Evolutionary conservation across 345 rosid species (phyloP), one percentile per base, ranked within the genome.

Genomic region (Bruguiera gymnorhiza): DNA sequence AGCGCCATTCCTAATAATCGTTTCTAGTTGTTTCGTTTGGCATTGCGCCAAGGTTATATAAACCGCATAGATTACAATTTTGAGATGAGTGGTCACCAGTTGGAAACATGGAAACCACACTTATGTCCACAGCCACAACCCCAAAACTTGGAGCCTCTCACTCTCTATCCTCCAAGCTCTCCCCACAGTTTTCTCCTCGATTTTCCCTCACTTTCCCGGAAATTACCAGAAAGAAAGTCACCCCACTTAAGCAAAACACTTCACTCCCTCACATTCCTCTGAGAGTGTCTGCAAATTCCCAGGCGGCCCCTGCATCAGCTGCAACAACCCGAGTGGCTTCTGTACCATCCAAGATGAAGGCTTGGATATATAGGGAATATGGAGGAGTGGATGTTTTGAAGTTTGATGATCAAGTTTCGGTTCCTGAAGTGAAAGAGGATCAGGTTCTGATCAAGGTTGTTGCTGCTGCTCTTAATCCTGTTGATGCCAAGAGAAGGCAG

Each of bases 401-500:
- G 84, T 73, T 89, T 6, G 89, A 91, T 60, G 86, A 83, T 50
- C 84, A 81, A 76, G 86, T 89, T 70, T 56, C 84, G 5, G 96
- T 91, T 30, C 98, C 97, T 21, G 81, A 84, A 76, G 68, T 91
- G 78, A 86, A 86, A 71, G 95, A 89, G 52, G 95, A 94, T 61
- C 92, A 91, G 83, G 97, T 94, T 32, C 67, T 94, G 78, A 76
- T 94, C 13, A 94, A 89, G 76, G 98, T 94, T 56, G 77, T 73
- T 65, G 95, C 97, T 69, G 96, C 93, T 37, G 98, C 88, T 65
- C 93, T 94, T 69, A 94, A 94, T 72, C 98, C 96, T 30, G 98
- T 94, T 61, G 98, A 94, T 70, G 87, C 76, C 9, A 91, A 91
- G 73, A 75, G 97, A 70, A 82, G 93, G 67, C 91, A 83, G 83